Base-by-base conservation (phyloP, 805 yeast genomes). In the Saturnispora serradocipensis region DNA sequence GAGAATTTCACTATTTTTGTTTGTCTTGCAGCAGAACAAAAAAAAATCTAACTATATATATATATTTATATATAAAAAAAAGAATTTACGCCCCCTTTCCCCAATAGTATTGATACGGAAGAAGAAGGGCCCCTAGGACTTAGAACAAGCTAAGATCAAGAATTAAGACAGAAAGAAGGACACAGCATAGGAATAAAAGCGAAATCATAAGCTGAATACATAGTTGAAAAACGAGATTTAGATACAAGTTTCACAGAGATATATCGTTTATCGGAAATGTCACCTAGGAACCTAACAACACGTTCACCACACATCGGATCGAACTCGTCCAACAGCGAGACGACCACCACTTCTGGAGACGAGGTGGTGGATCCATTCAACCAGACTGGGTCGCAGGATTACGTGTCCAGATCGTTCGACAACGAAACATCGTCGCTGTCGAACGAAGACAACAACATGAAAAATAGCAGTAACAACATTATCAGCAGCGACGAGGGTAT, bases 201-300 rank as follows among this genome's bases (percentile, higher is more conserved):
- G 10, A 9, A 25, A 25, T 1, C 7, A 7, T 25, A 25, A 25
- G 28, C 34, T 11, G 34, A 30, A 30, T 13, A 30, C 34, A 30
- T 9, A 13, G 4, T 13, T 11, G 15, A 8, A 4, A 13, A 0
- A 11, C 8, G 5, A 30, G 34, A 30, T 5, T 30, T 10, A 30
- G 34, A 30, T 30, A 10, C 15, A 30, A 13, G 15, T 30, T 11
- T 11, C 34, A 30, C 11, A 30, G 34, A 30, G 6, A 30, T 30
- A 30, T 13, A 30, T 30, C 15, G 34, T 30, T n/a, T 30, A 9
- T 30, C 3, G n/a, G 13, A 30, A 30, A 66, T 65, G 69, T 55
- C 71, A 3, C 57, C 67, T 13, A 62, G 71, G 53, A 67, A 65
- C 53, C 54, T 67, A 43, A 67, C 71, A 11, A 54, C 69, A 4